Evolutionary conservation across 768 basidiomycete species (phyloP).

Genomic region (Sistotremastrum suecicum): DNA sequence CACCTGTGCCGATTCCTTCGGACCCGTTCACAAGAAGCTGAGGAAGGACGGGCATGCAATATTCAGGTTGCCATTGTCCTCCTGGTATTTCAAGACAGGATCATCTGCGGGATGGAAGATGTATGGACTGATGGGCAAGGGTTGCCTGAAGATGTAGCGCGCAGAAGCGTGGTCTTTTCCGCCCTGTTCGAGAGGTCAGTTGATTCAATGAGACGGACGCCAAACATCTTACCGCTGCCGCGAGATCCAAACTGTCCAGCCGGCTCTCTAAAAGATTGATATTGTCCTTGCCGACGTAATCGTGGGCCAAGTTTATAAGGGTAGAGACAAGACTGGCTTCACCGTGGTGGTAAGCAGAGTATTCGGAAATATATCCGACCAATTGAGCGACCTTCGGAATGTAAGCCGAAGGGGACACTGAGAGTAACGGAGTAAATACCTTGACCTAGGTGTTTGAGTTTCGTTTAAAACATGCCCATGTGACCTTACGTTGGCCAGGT

Average conservation of each 20-base stretch:
- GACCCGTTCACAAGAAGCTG: constrained; percentile 35
- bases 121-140: constrained; percentile 25
- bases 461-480: constrained; percentile 34
- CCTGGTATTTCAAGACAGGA: constrained; percentile 27
- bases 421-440: constrained; percentile 13
- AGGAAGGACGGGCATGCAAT: constrained; percentile 32
- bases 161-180: constrained; percentile 37
- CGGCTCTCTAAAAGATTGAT: constrained; percentile 31
- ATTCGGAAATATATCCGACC: constrained; percentile 34
- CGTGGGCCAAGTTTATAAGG: constrained; percentile 33
- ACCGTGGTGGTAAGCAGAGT: constrained; percentile 38
- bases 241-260: constrained; percentile 38
- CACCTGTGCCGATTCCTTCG: constrained; percentile 36
- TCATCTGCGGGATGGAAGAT: constrained; percentile 33
- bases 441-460: constrained; percentile 34
- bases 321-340: constrained; percentile 27
- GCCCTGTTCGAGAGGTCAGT: constrained; percentile 22
- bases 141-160: constrained; percentile 35
- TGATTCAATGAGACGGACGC: neutral
- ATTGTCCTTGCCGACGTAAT: constrained; percentile 38
- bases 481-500: constrained; percentile 36
- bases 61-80: constrained; percentile 34
- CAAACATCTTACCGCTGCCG: constrained; percentile 13
- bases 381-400: constrained; percentile 26
- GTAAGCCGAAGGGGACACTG: neutral